Conservation (phyloP, 306 rosid species). For the Cucurbita argyrosperma region DNA sequence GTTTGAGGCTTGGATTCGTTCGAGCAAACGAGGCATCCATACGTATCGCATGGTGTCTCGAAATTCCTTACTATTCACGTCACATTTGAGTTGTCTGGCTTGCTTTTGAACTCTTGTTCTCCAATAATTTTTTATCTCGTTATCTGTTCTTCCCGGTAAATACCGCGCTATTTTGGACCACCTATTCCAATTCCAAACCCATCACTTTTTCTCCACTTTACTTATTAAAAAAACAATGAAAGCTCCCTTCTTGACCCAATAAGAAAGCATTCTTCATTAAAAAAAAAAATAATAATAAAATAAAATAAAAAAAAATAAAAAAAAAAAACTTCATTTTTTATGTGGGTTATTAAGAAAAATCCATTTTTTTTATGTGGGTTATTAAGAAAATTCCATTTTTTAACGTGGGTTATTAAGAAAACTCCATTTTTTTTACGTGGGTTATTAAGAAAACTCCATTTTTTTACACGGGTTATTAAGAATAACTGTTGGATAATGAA, state of each 20-base stretch:
- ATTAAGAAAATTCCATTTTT: neutral
- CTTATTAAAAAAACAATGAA: neutral
- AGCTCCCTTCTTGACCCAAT: neutral
- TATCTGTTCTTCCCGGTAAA: slow-evolving; percentile 83
- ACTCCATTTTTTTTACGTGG: neutral
- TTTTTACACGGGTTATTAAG: neutral
- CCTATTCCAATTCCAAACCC: slow-evolving; percentile 16
- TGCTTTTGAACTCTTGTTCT: slow-evolving; percentile 89
- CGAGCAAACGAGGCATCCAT: slow-evolving; percentile 85
- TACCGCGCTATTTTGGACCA: slow-evolving; percentile 90
- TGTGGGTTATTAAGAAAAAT: neutral
- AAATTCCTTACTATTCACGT: slow-evolving; percentile 74
- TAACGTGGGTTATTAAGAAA: too few species aligned
- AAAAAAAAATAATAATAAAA: too few species aligned
- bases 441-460: neutral
- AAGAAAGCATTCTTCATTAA: neutral
- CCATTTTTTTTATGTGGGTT: neutral
- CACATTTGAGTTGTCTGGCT: slow-evolving; percentile 78
- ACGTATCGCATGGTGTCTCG: slow-evolving; percentile 64
- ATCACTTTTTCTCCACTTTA: neutral
- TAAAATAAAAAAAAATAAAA: too few species aligned
- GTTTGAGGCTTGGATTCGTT: slow-evolving; percentile 38
- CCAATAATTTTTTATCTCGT: slow-evolving; percentile 92
- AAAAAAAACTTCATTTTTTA: neutral
- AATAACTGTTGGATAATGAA: too few species aligned